Base-by-base conservation (phyloP, 129 eudicot species). In the Rutidosis leptorrhynchoides region DNA sequence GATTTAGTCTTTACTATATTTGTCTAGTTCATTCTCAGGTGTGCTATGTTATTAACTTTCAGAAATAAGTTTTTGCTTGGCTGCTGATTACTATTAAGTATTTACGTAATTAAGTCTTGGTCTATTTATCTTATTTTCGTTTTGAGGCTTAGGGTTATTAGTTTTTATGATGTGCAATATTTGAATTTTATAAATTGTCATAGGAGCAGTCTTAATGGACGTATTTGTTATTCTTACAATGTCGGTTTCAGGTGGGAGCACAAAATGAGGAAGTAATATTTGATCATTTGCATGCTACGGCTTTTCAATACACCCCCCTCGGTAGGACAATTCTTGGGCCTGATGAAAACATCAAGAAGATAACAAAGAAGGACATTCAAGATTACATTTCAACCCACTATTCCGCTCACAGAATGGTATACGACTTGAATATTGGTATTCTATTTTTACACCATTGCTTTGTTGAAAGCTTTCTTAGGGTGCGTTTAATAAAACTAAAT, bases 321-420 rank as follows among this genome's bases (percentile, higher is more conserved):
- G 99, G 96, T 26, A 84, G 99, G 77, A 82, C 99, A 45, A 89
- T 93, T 74, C 95, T 89, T 69, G 99, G 99, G 70, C 85, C 96
- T 52, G 99, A 89, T 68, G 84, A 82, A 37, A 93, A 84, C 82
- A 82, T 93, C 61, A 84, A 75, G 76, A 78, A 74, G 76, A 89
- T 93, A 23, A 76, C 92, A 53, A 78, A 84, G 80, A 71, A 78
- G 33, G 85, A 88, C 55, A 71, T 93, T 62, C 71, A 79, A 40
- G 81, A 90, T 75, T 93, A 93, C 81, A 93, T 93, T 65, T 72
- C 96, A 63, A 83, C 91, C 23, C 99, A 93, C 78, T 93, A 93
- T 67, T 73, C 99, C 54, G 91, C 99, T 58, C 95, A 90, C 64
- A 82, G 99, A 82, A 93, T 81, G 95, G 99, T 93, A 84, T 15